Percentiles rank a stretch among this genome's conserved stretches.
These are phyloP conservation scores for Trapa incisa DNA, from an alignment of 345 rosid genomes.

Conservation along the genomic window DNA sequence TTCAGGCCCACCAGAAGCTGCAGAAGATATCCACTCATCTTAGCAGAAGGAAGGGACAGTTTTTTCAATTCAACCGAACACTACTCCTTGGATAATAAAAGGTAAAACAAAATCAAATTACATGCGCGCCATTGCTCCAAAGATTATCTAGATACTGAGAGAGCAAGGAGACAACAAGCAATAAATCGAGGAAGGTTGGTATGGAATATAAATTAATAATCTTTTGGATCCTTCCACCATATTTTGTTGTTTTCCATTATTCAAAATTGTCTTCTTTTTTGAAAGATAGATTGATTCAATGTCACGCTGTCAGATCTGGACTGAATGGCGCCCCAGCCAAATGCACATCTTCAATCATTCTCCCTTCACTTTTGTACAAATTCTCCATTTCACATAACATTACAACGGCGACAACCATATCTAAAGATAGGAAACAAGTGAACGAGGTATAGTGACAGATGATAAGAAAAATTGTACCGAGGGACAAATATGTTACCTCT, in stretches of 20 bases:
- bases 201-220: neutral
- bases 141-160: neutral
- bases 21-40: neutral
- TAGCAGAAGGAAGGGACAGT: neutral
- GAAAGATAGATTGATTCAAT: neutral
- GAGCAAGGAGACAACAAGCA: neutral
- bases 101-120: neutral
- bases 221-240: constrained; percentile 1
- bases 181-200: neutral
- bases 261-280: neutral
- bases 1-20: constrained; percentile 45
- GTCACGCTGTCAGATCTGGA: neutral
- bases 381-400: neutral
- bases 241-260: neutral
- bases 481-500: constrained; percentile 33
- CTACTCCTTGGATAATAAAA: neutral
- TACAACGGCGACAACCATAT: neutral
- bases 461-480: no score
- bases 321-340: neutral
- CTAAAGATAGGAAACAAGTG: neutral
- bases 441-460: no score
- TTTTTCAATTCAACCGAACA: neutral
- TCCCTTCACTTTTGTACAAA: neutral
- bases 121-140: neutral
- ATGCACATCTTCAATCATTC: neutral